Evolutionary conservation across 2,329 filamentous ascomycete species (phyloP).

Genomic region (Dactylella cylindrospora): DNA sequence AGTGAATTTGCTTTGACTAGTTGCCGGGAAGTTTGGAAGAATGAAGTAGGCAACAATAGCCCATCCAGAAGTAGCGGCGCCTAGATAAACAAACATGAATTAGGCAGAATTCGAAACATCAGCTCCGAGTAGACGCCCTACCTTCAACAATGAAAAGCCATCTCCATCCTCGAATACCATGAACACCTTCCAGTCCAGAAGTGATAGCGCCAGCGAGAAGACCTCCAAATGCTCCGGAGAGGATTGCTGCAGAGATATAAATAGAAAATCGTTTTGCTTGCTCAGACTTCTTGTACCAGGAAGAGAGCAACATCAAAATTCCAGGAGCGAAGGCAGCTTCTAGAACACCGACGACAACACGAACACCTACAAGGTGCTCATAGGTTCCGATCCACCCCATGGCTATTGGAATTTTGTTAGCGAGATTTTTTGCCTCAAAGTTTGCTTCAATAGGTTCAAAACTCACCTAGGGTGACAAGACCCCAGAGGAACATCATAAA

Average conservation of each 20-base stretch:
- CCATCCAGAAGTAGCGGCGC: constrained; percentile 54
- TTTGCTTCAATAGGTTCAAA: neutral
- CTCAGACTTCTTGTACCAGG: constrained; percentile 63
- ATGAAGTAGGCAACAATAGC: constrained; percentile 55
- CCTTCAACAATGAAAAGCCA: constrained; percentile 58
- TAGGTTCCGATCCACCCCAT: constrained; percentile 58
- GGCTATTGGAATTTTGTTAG: constrained; percentile 47
- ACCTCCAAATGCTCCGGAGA: constrained; percentile 58
- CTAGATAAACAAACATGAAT: constrained; percentile 49
- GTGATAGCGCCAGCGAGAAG: constrained; percentile 56
- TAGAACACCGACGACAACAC: constrained; percentile 60
- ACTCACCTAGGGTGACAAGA: constrained; percentile 53
- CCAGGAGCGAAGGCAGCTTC: constrained; percentile 62
- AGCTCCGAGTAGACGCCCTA: constrained; percentile 43
- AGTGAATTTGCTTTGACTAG: constrained; percentile 53
- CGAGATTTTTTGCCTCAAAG: neutral
- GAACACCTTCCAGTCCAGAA: constrained; percentile 55
- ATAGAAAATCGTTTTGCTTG: constrained; percentile 61
- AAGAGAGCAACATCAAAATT: constrained; percentile 59
- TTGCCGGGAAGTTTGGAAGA: constrained; percentile 58
- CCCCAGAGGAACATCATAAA: constrained; percentile 61
- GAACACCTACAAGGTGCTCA: constrained; percentile 57
- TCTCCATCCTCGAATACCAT: constrained; percentile 57
- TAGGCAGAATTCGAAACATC: neutral
- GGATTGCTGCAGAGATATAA: constrained; percentile 62